Evolutionary conservation across 169 alveolate genomes (phyloP).

Genomic region (Eimeria zaria): DNA sequence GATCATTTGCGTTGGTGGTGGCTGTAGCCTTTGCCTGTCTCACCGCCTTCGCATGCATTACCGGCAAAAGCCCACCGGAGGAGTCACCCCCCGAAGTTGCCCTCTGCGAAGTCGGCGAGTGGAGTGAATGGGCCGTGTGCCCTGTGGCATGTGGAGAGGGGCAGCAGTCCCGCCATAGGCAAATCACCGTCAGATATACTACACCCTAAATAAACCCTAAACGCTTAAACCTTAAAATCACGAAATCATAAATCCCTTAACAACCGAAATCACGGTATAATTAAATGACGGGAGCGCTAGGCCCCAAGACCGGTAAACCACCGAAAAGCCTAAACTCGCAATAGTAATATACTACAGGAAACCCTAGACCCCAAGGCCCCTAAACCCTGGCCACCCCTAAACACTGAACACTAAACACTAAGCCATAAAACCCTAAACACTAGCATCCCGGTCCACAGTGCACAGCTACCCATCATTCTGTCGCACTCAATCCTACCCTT

Average conservation of each 20-base stretch:
- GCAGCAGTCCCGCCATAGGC: not conserved
- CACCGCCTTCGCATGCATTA: slow-evolving; percentile 5
- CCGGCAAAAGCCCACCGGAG: not conserved
- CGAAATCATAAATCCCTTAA: not conserved
- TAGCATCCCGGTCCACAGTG: no score
- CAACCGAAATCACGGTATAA: not conserved
- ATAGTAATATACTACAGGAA: no score
- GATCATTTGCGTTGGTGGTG: not conserved
- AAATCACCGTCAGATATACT: not conserved
- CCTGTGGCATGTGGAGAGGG: slow-evolving; percentile 50
- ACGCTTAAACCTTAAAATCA: not conserved
- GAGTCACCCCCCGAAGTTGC: not conserved
- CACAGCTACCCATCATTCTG: no score
- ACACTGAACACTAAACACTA: not conserved
- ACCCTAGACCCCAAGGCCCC: not conserved
- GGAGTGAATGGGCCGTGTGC: slow-evolving; percentile 52
- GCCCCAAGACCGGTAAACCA: no score
- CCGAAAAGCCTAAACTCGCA: not conserved
- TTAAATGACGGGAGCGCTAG: no score
- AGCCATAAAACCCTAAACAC: no score
- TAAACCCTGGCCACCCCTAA: not conserved
- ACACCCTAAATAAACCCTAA: not conserved
- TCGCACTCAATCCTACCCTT: no score
- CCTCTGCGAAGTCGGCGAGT: not conserved
- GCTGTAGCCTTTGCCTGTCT: slow-evolving; percentile 37